Evolutionary conservation across 2,329 filamentous ascomycete genomes (phyloP).

Genomic region (Ophiocordyceps unilateralis): DNA sequence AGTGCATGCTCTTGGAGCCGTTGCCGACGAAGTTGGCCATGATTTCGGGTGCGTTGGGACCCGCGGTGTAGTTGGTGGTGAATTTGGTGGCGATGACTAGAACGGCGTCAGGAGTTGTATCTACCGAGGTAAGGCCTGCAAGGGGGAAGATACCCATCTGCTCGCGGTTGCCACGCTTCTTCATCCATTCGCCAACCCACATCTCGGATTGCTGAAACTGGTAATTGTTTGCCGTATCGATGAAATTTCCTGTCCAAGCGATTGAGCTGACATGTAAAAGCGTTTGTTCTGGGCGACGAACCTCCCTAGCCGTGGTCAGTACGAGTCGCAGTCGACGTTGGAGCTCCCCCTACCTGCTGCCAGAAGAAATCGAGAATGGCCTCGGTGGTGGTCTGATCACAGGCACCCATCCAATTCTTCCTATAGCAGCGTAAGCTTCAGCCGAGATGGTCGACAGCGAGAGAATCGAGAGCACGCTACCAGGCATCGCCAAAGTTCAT

Average conservation of each 20-base stretch:
- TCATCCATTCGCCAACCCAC: slow-evolving; percentile 59
- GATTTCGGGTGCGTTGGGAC: slow-evolving; percentile 22
- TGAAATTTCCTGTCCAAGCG: slow-evolving; percentile 43
- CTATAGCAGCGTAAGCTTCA: not conserved
- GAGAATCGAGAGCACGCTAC: slow-evolving; percentile 7
- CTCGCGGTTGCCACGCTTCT: slow-evolving; percentile 43
- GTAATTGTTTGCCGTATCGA: slow-evolving; percentile 56
- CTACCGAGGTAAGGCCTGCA: not conserved
- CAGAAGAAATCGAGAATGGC: slow-evolving; percentile 50
- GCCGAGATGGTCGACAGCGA: not conserved
- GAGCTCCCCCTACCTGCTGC: slow-evolving; percentile 23
- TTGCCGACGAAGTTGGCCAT: slow-evolving; percentile 40
- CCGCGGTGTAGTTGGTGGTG: slow-evolving; percentile 37
- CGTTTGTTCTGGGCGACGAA: slow-evolving; percentile 1
- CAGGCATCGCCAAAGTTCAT: slow-evolving; percentile 48
- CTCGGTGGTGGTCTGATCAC: slow-evolving; percentile 43
- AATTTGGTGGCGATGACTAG: slow-evolving; percentile 53
- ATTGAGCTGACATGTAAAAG: not conserved
- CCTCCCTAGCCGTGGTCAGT: slow-evolving; percentile 8
- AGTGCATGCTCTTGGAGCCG: slow-evolving; percentile 40
- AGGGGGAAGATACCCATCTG: slow-evolving; percentile 32
- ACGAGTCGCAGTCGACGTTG: not conserved
- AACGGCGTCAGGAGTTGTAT: not conserved
- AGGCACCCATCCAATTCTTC: slow-evolving; percentile 39
- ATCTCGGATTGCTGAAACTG: slow-evolving; percentile 43